These are phyloP conservation scores for Elasticomyces elasticus DNA, from an alignment of 495 filamentous ascomycete species.

Conservation along the genomic window DNA sequence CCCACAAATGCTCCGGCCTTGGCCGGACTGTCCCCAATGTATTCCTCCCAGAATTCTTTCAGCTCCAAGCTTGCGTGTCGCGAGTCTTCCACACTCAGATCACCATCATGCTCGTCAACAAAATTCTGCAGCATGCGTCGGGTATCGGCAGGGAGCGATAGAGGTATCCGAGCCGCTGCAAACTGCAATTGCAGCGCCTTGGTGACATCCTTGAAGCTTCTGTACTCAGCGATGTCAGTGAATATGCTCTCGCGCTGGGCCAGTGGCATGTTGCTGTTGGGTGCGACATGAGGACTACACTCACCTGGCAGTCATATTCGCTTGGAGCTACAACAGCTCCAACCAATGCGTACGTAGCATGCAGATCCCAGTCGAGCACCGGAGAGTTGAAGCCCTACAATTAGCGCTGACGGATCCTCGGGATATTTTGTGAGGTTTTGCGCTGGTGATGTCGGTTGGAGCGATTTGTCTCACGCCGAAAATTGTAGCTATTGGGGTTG, in stretches of 20 bases:
- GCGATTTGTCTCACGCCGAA: no score
- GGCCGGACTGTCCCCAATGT: slow-evolving; percentile 42
- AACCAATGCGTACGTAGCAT: not conserved
- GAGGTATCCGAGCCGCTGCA: slow-evolving; percentile 34
- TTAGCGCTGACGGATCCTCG: not conserved
- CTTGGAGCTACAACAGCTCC: not conserved
- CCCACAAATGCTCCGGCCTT: slow-evolving; percentile 52
- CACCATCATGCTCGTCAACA: slow-evolving; percentile 46
- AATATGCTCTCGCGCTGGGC: not conserved
- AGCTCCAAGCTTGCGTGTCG: slow-evolving; percentile 60
- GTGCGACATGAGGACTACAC: not conserved
- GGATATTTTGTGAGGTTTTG: not conserved
- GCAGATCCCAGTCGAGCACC: not conserved
- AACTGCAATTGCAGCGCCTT: slow-evolving; percentile 49
- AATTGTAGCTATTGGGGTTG: not conserved
- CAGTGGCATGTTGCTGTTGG: not conserved
- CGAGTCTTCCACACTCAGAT: slow-evolving; percentile 47
- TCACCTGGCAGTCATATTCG: not conserved
- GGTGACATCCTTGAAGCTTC: slow-evolving; percentile 46
- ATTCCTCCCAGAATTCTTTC: slow-evolving; percentile 46
- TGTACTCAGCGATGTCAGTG: slow-evolving; percentile 1
- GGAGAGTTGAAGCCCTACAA: not conserved
- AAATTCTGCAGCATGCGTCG: slow-evolving; percentile 48
- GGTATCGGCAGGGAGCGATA: slow-evolving; percentile 55
- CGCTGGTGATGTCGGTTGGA: not conserved